phyloP scores from a whole-genome alignment of 768 basidiomycete species.

The Leccinellum luteum region DNA sequence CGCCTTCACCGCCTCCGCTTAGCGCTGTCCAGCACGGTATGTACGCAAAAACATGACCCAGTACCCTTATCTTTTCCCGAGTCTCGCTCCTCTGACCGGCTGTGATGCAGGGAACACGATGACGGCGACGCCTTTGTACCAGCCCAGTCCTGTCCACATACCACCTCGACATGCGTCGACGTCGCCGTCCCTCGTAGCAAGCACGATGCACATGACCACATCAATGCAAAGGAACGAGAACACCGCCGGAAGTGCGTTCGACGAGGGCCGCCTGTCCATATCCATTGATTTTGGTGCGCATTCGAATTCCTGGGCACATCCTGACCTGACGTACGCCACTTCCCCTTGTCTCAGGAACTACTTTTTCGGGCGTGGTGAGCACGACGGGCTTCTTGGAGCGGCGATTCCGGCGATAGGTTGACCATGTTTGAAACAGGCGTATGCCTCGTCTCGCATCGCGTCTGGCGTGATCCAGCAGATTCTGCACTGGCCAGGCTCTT shows the following conservation, averaged over 20 bases:
- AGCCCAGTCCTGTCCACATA: conserved; percentile 29
- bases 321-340: background rate
- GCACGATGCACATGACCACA: background rate
- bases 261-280: conserved; percentile 80
- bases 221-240: conserved; percentile 16
- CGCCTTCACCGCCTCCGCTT: conserved; percentile 15
- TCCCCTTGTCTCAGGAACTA: conserved; percentile 55
- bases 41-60: background rate
- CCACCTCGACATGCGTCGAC: conserved; percentile 19
- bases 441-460: conserved; percentile 81
- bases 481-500: conserved; percentile 80
- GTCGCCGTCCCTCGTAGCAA: conserved; percentile 20
- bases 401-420: background rate
- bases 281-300: conserved; percentile 80
- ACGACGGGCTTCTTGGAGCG: background rate
- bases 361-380: conserved; percentile 84
- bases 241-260: conserved; percentile 14
- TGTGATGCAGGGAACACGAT: background rate
- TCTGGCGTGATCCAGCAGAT: conserved; percentile 82
- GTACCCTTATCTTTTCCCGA: background rate
- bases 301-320: background rate
- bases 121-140: conserved; percentile 19
- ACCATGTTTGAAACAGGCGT: conserved; percentile 51
- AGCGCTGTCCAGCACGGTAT: background rate
- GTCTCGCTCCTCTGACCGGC: background rate